Evolutionary conservation across 352 stramenopile genomes (phyloP).

Genomic region (Phytophthora multivora): DNA sequence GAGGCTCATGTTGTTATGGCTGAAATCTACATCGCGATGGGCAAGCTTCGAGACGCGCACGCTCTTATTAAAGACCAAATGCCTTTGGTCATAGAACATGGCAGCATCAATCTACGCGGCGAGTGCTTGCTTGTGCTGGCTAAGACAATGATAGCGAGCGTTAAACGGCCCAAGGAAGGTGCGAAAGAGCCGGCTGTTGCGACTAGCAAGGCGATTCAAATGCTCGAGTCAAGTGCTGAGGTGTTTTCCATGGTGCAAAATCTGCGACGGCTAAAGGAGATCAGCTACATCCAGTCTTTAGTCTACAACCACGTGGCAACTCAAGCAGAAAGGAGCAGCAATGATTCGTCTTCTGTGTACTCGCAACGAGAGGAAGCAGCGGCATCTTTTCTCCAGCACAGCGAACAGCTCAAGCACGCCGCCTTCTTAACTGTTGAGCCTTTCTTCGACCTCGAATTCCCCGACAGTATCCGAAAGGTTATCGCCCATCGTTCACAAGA

Average conservation of each 20-base stretch:
- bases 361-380: slow-evolving; percentile 31
- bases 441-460: slow-evolving; percentile 38
- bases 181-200: slow-evolving; percentile 5
- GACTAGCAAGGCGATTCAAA: slow-evolving; percentile 24
- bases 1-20: slow-evolving; percentile 67
- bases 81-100: slow-evolving; percentile 70
- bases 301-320: slow-evolving; percentile 43
- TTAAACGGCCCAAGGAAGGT: slow-evolving; percentile 27
- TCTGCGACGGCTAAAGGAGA: slow-evolving; percentile 40
- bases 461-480: slow-evolving; percentile 32
- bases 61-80: slow-evolving; percentile 64
- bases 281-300: slow-evolving; percentile 48
- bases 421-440: slow-evolving; percentile 34
- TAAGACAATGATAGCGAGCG: slow-evolving; percentile 50
- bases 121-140: slow-evolving; percentile 64
- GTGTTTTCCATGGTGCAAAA: slow-evolving; percentile 47
- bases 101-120: slow-evolving; percentile 54
- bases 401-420: slow-evolving; percentile 32
- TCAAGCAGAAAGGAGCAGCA: slow-evolving; percentile 22
- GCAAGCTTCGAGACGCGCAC: slow-evolving; percentile 47
- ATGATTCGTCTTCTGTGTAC: slow-evolving; percentile 13
- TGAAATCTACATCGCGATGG: slow-evolving; percentile 69
- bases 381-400: slow-evolving; percentile 34
- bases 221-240: slow-evolving; percentile 34
- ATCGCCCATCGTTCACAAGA: slow-evolving; percentile 31